Evolutionary conservation across 140 eudicot species (phyloP).

Genomic region (Senecio squalidus): DNA sequence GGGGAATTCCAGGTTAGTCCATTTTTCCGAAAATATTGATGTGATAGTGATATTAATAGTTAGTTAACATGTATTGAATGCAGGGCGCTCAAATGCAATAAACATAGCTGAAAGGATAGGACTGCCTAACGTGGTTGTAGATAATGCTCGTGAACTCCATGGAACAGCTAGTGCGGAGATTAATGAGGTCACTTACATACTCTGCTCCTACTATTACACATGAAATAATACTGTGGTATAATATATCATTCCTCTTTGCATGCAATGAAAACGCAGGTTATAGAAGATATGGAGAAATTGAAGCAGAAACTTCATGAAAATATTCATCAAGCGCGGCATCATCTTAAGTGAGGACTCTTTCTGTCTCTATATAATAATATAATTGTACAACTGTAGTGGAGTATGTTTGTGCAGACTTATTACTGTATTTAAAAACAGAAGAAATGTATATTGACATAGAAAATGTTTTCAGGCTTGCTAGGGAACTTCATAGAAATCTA

Average conservation of each 20-base stretch:
- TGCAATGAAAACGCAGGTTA: no score
- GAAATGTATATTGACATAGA: not conserved
- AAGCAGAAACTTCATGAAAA: slow-evolving; percentile 71
- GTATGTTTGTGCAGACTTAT: not conserved
- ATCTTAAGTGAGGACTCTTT: slow-evolving; percentile 62
- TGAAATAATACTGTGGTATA: no score
- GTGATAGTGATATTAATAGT: slow-evolving; percentile 3
- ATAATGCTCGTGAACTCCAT: slow-evolving; percentile 77
- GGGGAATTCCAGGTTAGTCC: slow-evolving; percentile 95
- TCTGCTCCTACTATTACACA: slow-evolving; percentile 6
- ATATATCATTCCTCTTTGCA: slow-evolving; percentile 3
- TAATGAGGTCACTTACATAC: slow-evolving; percentile 64
- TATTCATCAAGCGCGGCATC: slow-evolving; percentile 48
- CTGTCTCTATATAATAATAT: not conserved
- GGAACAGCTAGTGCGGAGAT: slow-evolving; percentile 97
- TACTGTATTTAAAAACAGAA: no score
- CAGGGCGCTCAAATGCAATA: slow-evolving; percentile 97
- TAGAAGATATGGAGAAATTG: slow-evolving; percentile 88
- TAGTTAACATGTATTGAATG: slow-evolving; percentile 14
- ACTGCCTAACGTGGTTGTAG: slow-evolving; percentile 50
- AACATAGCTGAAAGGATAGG: slow-evolving; percentile 88
- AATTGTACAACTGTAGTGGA: not conserved
- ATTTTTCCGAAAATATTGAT: not conserved
- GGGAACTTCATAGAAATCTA: slow-evolving; percentile 57
- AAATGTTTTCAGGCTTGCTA: slow-evolving; percentile 51